Evolutionary conservation across 2,329 filamentous ascomycete genomes (phyloP), one percentile per base, ranked within the genome.

Genomic region (Penicillium aurantiogriseum): DNA sequence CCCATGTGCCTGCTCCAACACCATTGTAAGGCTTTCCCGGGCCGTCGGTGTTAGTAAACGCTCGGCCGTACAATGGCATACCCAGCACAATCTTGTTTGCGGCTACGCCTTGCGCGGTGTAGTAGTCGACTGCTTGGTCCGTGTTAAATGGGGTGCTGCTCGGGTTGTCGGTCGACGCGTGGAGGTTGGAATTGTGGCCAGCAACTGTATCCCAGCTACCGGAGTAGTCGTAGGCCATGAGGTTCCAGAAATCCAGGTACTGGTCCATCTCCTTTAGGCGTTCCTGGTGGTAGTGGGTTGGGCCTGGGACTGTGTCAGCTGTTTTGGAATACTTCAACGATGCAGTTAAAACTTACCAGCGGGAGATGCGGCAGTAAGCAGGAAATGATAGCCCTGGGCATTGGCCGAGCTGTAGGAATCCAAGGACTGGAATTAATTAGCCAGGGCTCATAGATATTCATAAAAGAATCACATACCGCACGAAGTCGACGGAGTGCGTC

Each of bases 1-100:
- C 92, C 89, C 90, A 97, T 54, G 83, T 89, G 0, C 92, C 93
- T 25, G 83, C 88, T 0, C 82, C 81, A 10, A 90, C 80, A 5
- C 91, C 92, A 45, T 74, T 82, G 76, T 83, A 97, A 0, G 85
- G 76, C 31, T 79, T 72, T 0, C 92, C 93, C 0, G 85, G 83
- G 0, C 92, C 92, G 27, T 88, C 82, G 0, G 93, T 97, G 63
- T 85, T 84, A 63, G 86, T 81, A 71, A 97, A 97, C 0, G 90
- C 85, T 33, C 92, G 89, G 1, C 92, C 93, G 71, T 97, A 97
- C n/a, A 97, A 79, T 2, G 93, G 92, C 89, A 96, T 93, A 1
- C 93, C 92, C 11, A 97, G 74, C 2, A 96, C 89, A 50, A 97
- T 85, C 76, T 96, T 96, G 59, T 80, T 69, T 0, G 85, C 70